Base-by-base conservation (phyloP, 768 basidiomycete genomes). In the Mycena crocata region DNA sequence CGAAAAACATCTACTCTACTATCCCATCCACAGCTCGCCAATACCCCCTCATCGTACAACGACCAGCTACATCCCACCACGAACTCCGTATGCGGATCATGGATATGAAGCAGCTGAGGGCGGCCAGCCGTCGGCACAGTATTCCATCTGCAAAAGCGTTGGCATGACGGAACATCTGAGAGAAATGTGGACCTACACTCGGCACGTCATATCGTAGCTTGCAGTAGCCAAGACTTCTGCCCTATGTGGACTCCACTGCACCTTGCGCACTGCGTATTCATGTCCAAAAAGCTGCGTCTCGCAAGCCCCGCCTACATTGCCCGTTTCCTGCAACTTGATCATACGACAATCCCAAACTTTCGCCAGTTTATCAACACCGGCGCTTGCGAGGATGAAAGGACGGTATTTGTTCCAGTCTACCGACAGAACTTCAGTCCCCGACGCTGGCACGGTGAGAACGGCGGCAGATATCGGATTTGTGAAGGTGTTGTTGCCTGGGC, bases 21-120 rank as follows among this genome's bases (percentile, higher is more conserved):
- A 70, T 98, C 97, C 97, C 97, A 98, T 54, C 92, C 89, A 77
- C 95, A 96, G 64, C 91, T 96, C 42, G 93, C 95, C 50, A 99
- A 74, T 21, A 95, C 75, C 1, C 94, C 93, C 73, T 94, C 90
- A 51, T 98, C 95, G 68, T 90, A 96, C 72, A 98, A 77, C n/a
- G 94, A 94, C 96, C 96, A 98, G 50, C 87, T 86, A 73, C 93
- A 91, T 0, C 94, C 96, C 44, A 93, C 93, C 26, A 97, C 95
- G 78, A 99, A 98, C 80, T 99, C 97, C 2, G 93, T 96, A 75
- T 99, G 97, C 8, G 89, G 83, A 74, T 95, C 91, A 74, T 98
- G 92, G 35, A 95, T 90, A 65, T 90, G 77, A 64, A 92, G 75
- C 52, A 92, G 75, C 65, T 89, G 85, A 2, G 83, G 78, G 58